Evolutionary conservation across 2,329 filamentous ascomycete species (phyloP).

Genomic region (Cercospora sp.): DNA sequence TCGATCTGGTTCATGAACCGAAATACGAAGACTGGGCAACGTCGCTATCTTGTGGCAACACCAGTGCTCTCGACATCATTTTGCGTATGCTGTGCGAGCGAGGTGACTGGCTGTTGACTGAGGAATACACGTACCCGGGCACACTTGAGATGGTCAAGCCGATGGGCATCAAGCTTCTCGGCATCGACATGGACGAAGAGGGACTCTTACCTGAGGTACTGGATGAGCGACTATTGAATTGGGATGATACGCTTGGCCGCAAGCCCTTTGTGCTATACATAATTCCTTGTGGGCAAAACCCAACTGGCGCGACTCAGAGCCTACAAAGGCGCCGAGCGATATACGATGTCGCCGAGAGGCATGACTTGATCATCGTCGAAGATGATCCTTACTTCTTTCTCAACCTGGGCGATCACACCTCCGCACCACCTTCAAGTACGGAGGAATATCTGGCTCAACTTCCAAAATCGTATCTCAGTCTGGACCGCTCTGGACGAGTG

Average conservation of each 20-base stretch:
- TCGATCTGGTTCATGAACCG: constrained; percentile 35
- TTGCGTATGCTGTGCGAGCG: constrained; percentile 35
- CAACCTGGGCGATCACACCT: constrained; percentile 13
- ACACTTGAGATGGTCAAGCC: constrained; percentile 32
- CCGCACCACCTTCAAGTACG: not conserved
- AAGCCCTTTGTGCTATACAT: constrained; percentile 36
- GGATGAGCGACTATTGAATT: constrained; percentile 28
- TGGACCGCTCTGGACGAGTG: constrained; percentile 40
- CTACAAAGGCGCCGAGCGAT: constrained; percentile 30
- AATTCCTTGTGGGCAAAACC: constrained; percentile 38
- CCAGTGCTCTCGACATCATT: constrained; percentile 37
- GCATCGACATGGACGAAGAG: constrained; percentile 35
- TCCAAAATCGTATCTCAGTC: constrained; percentile 37
- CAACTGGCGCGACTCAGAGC: constrained; percentile 34
- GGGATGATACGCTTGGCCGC: constrained; percentile 29
- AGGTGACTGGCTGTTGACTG: constrained; percentile 31
- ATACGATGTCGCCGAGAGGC: constrained; percentile 32
- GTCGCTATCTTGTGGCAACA: constrained; percentile 35
- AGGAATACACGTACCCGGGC: constrained; percentile 36
- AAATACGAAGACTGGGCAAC: constrained; percentile 38
- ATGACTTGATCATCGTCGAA: constrained; percentile 37
- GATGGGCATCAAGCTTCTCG: constrained; percentile 31
- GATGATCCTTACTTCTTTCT: constrained; percentile 39
- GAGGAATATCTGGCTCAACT: constrained; percentile 23
- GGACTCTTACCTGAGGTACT: constrained; percentile 34